phyloP scores from a whole-genome alignment of 352 stramenopile species.

The Phytophthora sojae region DNA sequence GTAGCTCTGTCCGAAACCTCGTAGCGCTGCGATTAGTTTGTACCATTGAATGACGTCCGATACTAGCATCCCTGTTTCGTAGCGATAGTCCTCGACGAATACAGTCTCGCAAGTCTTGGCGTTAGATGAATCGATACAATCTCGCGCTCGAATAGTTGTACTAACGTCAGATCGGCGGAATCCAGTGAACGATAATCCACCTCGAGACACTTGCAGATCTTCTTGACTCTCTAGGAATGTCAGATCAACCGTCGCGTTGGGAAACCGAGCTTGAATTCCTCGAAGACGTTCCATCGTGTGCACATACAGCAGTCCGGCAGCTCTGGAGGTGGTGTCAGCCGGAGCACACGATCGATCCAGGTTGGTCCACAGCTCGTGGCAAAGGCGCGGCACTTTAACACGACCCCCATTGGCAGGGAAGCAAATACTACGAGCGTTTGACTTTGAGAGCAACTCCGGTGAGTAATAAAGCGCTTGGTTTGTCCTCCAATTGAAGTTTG shows the following conservation, averaged over 20 bases:
- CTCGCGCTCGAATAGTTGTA: constrained; percentile 33
- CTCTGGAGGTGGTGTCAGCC: background rate
- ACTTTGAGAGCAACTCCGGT: constrained; percentile 8
- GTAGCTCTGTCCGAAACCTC: constrained; percentile 45
- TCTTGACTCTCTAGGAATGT: constrained; percentile 36
- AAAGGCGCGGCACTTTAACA: constrained; percentile 16
- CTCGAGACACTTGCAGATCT: constrained; percentile 25
- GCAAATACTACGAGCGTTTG: constrained; percentile 22
- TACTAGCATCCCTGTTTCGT: constrained; percentile 33
- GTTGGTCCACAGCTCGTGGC: constrained; percentile 39
- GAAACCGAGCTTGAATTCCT: constrained; percentile 13
- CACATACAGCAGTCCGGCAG: constrained; percentile 16
- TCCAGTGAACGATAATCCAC: constrained; percentile 6
- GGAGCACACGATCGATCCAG: constrained; percentile 25
- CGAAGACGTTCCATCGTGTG: constrained; percentile 22
- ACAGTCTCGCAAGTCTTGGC: constrained; percentile 38
- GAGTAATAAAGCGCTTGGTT: constrained; percentile 45
- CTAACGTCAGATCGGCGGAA: constrained; percentile 33
- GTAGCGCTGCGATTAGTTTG: constrained; percentile 28
- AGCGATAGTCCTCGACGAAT: constrained; percentile 54
- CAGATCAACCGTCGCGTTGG: constrained; percentile 25
- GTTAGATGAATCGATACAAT: constrained; percentile 7
- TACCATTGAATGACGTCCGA: constrained; percentile 41
- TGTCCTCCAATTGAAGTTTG: constrained; percentile 36
- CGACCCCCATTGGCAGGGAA: constrained; percentile 16